Evolutionary conservation across 164 flowering plant species (phyloP), one percentile per base, ranked within the genome.

Genomic region (Piper longum): DNA sequence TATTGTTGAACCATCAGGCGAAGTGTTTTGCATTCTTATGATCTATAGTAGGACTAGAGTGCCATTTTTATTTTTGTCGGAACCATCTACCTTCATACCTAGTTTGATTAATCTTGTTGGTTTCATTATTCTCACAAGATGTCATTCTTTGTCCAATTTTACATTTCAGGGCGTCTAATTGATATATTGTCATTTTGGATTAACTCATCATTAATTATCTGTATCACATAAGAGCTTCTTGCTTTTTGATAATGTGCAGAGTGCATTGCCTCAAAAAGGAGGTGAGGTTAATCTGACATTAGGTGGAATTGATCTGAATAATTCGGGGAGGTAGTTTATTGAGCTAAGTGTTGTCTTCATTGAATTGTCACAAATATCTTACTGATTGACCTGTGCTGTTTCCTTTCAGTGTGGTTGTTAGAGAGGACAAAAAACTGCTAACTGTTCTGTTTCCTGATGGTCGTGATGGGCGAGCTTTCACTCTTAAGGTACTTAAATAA

Each of bases 361-460:
- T 48, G 3, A 48, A 51, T 13, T 9, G 43, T 7, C 19, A n/a
- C 36, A 13, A 26, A 16, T 16, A 26, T 57, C 36, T 56, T 56
- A 13, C 12, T 57, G 26, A 36, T 36, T 14, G 16, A 17, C 19
- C 36, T 57, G 59, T 16, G 4, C 4, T 1, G 7, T 36, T 36
- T 16, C 3, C 60, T 63, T 83, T 75, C 82, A 95, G 99, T 73
- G 99, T 95, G 71, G 96, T 95, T 68, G 95, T 88, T 36, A 78
- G 96, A 77, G 99, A 91, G 71, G 97, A 95, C 74, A 95, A 95
- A 73, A 91, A 87, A 66, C 78, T 95, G 57, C 69, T 95, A 61
- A 95, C 99, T 64, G 99, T 95, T 18, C 74, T 95, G 69, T 95
- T 95, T 76, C 99, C 99, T 67, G 99, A 91, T 80, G 97, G 99